Percentiles rank a stretch among this genome's conserved stretches.
These are phyloP conservation scores for Colletotrichum tropicicola DNA, from an alignment of 2,329 filamentous ascomycete species.

Conservation along the genomic window DNA sequence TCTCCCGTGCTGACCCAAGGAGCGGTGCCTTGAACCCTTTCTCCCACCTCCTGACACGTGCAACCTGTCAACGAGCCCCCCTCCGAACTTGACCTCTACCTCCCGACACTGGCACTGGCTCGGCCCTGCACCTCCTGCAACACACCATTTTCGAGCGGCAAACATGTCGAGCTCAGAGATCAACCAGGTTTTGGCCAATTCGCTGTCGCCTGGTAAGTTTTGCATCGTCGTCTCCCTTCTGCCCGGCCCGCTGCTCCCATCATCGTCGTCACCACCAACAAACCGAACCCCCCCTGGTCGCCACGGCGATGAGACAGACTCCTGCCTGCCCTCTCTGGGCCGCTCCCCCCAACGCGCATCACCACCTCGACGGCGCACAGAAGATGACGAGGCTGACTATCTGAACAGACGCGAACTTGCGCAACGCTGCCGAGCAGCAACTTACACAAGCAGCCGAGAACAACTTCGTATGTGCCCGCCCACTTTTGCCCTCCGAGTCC, in stretches of 20 bases:
- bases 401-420: constrained; percentile 81
- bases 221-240: neutral
- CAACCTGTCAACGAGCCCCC: constrained; percentile 27
- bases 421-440: constrained; percentile 93
- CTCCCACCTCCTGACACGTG: constrained; percentile 31
- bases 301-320: constrained; percentile 9
- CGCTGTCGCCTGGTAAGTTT: constrained; percentile 87
- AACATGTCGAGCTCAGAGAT: constrained; percentile 86
- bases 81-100: constrained; percentile 20
- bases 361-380: neutral
- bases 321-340: constrained; percentile 5
- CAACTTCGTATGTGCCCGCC: constrained; percentile 80
- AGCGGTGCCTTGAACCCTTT: constrained; percentile 27
- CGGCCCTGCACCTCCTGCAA: constrained; percentile 20
- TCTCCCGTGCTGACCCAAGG: constrained; percentile 21
- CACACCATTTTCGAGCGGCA: constrained; percentile 39
- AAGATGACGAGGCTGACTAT: constrained; percentile 35
- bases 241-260: constrained; percentile 7
- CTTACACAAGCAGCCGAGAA: constrained; percentile 90
- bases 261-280: constrained; percentile 4
- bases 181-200: constrained; percentile 97
- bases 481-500: constrained; percentile 30
- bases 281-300: constrained; percentile 18
- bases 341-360: constrained; percentile 1
- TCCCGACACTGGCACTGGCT: constrained; percentile 28